Conservation (phyloP, 352 stramenopile genomes). For the Bremia lactucae region DNA sequence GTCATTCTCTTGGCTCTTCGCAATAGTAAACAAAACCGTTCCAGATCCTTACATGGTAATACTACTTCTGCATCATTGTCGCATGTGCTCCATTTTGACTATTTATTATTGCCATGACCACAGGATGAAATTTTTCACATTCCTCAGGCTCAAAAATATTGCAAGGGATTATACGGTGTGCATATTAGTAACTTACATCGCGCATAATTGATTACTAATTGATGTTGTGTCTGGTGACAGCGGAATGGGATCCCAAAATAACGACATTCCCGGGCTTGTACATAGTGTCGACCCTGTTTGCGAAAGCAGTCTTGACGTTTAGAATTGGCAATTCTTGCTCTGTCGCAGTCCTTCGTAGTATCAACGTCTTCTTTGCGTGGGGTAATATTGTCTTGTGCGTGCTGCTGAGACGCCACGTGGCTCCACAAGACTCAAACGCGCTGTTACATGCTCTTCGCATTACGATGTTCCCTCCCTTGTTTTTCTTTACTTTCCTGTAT, state of each 20-base stretch:
- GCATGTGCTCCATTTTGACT: neutral
- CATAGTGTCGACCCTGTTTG: slow-evolving; percentile 37
- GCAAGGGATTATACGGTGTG: slow-evolving; percentile 49
- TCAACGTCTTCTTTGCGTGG: slow-evolving; percentile 75
- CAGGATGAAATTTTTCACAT: slow-evolving; percentile 84
- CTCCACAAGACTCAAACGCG: slow-evolving; percentile 31
- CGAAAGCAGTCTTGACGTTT: slow-evolving; percentile 12
- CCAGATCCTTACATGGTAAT: slow-evolving; percentile 56
- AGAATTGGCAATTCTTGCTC: slow-evolving; percentile 38
- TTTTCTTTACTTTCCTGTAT: slow-evolving; percentile 86
- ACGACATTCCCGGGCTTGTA: slow-evolving; percentile 89
- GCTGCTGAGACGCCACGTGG: slow-evolving; percentile 31
- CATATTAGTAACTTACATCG: neutral
- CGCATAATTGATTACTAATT: neutral
- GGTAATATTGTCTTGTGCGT: slow-evolving; percentile 45
- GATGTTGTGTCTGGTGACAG: slow-evolving; percentile 16
- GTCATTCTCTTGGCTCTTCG: slow-evolving; percentile 20
- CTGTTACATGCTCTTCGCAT: slow-evolving; percentile 62
- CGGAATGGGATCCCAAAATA: slow-evolving; percentile 87
- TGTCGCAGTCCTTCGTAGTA: slow-evolving; percentile 40
- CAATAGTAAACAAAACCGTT: slow-evolving; percentile 27
- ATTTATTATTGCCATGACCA: neutral
- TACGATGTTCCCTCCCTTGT: slow-evolving; percentile 65
- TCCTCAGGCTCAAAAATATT: slow-evolving; percentile 77
- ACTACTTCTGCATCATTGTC: neutral